Percentiles rank a stretch among this genome's conserved stretches.
Evolutionary conservation across 1,139 yeast genomes (phyloP).

Genomic region (Casaregolazyma suthepensis): DNA sequence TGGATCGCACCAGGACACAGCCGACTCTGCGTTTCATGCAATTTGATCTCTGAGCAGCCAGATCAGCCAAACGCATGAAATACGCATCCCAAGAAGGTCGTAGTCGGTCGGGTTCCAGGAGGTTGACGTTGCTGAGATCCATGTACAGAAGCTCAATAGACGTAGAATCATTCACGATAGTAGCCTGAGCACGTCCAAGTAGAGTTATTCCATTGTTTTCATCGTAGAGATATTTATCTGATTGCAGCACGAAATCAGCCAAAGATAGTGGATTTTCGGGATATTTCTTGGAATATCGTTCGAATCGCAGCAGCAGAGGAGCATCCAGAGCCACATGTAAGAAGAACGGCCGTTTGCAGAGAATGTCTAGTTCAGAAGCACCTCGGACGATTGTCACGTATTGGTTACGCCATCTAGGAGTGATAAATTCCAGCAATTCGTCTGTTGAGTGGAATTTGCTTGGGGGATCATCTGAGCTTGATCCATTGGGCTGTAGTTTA

Average conservation of each 20-base stretch:
- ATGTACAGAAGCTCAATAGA: slow-evolving; percentile 44
- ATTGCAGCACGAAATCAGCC: slow-evolving; percentile 39
- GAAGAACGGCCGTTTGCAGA: slow-evolving; percentile 78
- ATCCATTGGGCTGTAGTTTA: slow-evolving; percentile 3
- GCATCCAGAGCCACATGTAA: slow-evolving; percentile 78
- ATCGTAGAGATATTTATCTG: slow-evolving; percentile 43
- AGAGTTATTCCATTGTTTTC: slow-evolving; percentile 41
- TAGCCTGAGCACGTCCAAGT: slow-evolving; percentile 49
- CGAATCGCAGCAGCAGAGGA: slow-evolving; percentile 51
- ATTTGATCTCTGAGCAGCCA: slow-evolving; percentile 87
- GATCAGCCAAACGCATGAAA: slow-evolving; percentile 85
- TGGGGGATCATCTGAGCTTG: slow-evolving; percentile 8
- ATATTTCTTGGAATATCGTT: slow-evolving; percentile 34
- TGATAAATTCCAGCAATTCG: slow-evolving; percentile 55
- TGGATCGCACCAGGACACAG: slow-evolving; percentile 83
- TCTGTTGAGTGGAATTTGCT: slow-evolving; percentile 36
- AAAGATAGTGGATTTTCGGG: slow-evolving; percentile 8
- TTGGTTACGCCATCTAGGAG: slow-evolving; percentile 60
- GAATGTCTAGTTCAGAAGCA: slow-evolving; percentile 40
- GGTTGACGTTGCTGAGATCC: slow-evolving; percentile 48
- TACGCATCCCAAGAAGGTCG: slow-evolving; percentile 96
- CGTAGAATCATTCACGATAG: slow-evolving; percentile 53
- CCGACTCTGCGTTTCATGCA: slow-evolving; percentile 98
- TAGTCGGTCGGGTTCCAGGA: slow-evolving; percentile 55
- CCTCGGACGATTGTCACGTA: slow-evolving; percentile 54